Conservation (phyloP, 2,329 filamentous ascomycete genomes). For the Colletotrichum lupini region DNA sequence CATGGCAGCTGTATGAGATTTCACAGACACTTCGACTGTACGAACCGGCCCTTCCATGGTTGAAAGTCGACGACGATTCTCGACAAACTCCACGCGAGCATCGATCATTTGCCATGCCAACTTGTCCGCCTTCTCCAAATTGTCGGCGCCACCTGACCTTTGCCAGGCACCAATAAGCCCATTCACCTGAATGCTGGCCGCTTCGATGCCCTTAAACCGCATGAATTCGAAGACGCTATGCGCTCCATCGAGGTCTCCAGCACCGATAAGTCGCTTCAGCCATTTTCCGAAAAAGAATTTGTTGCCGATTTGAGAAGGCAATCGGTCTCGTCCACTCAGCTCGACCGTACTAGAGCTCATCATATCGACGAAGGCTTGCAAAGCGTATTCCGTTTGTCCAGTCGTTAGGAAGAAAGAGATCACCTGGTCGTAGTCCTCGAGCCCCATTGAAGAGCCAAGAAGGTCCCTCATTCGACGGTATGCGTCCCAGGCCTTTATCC, state of each 20-base stretch:
- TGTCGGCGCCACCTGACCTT: slow-evolving; percentile 65
- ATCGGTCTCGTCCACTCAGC: slow-evolving; percentile 51
- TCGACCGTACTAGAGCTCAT: slow-evolving; percentile 73
- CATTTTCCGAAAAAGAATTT: slow-evolving; percentile 89
- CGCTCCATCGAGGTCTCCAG: slow-evolving; percentile 77
- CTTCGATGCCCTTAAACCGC: slow-evolving; percentile 73
- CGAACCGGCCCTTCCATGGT: slow-evolving; percentile 41
- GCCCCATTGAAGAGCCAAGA: slow-evolving; percentile 70
- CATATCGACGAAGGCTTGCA: slow-evolving; percentile 89
- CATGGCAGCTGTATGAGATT: slow-evolving; percentile 40
- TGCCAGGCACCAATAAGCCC: slow-evolving; percentile 84
- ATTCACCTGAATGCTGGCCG: slow-evolving; percentile 82
- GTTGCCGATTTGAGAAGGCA: slow-evolving; percentile 69
- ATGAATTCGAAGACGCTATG: slow-evolving; percentile 80
- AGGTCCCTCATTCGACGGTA: slow-evolving; percentile 74
- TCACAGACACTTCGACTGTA: slow-evolving; percentile 37
- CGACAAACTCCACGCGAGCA: slow-evolving; percentile 72
- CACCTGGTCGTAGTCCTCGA: slow-evolving; percentile 81
- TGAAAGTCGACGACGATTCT: slow-evolving; percentile 51
- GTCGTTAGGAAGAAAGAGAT: slow-evolving; percentile 77
- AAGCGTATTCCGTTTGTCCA: slow-evolving; percentile 72
- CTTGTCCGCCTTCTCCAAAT: slow-evolving; percentile 71
- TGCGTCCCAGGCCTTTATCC: slow-evolving; percentile 71
- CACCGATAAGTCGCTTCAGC: slow-evolving; percentile 85
- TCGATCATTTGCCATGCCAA: slow-evolving; percentile 84